phyloP scores from a whole-genome alignment of 306 rosid genomes.

The Sesbania bispinosa region DNA sequence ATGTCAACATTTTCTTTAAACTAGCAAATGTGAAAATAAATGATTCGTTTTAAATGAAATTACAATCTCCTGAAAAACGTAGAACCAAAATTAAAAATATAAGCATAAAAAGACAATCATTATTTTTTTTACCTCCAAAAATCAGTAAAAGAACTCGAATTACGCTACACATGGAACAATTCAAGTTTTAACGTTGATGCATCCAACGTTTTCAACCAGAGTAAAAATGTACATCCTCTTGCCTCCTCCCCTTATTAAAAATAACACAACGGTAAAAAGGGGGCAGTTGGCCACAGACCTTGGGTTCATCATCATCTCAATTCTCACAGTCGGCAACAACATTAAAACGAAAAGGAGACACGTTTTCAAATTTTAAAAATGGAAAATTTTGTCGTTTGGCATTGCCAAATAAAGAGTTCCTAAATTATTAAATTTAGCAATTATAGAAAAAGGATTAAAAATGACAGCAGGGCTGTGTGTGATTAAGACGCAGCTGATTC shows the following conservation, averaged over 20 bases:
- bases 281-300: constrained; percentile 38
- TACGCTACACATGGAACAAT: constrained; percentile 9
- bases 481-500: constrained; percentile 65
- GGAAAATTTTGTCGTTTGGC: constrained; percentile 54
- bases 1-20: no score
- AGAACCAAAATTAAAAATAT: no score
- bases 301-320: constrained; percentile 39
- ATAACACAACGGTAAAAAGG: constrained; percentile 36
- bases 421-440: constrained; percentile 66
- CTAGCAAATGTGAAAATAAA: no score
- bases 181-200: constrained; percentile 32
- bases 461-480: background rate
- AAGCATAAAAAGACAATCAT: background rate
- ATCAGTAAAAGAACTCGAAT: background rate
- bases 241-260: constrained; percentile 60
- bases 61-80: no score
- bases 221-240: constrained; percentile 55
- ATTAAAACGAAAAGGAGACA: constrained; percentile 47
- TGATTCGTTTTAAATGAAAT: no score
- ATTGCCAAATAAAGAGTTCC: constrained; percentile 38
- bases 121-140: background rate
- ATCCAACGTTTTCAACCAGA: constrained; percentile 35
- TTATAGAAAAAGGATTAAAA: constrained; percentile 37
- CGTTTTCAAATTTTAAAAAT: constrained; percentile 42
- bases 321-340: constrained; percentile 43